Base-by-base conservation (phyloP, 164 flowering plant genomes). In the Pachysandra terminalis region DNA sequence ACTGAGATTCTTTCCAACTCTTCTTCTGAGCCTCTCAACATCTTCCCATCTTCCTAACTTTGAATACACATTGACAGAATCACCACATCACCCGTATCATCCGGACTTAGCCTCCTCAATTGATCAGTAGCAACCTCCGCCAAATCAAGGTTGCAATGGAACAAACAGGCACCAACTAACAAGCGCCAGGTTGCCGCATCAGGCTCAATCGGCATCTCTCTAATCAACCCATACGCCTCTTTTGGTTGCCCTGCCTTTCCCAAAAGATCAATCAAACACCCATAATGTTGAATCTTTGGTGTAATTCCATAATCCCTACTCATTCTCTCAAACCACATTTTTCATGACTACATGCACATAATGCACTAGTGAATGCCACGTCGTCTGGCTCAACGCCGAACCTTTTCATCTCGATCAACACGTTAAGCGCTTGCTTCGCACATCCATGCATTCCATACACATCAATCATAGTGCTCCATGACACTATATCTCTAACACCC, bases 381-480 rank as follows among this genome's bases (percentile, higher is more conserved):
- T 65, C 69, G 26, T 74, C 77, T 0, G 73, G 77, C 77, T 2
- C 24, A 14, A 73, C 21, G 1, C 72, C 68, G 16, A 32, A 27
- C 35, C 45, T 59, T 25, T 58, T 54, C 77, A 74, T 74, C 59
- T 59, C 61, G 15, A 19, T 15, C 9, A 74, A 64, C 63, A 59
- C 40, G n/a, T 59, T 19, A 3, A 74, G 17, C 1, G 71, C 76
- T 37, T 35, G 65, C 25, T 24, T 48, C 9, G 68, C 76, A 22
- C 61, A 32, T 28, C 76, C 76, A 26, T 74, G 76, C 54, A 65
- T 69, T 2, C 66, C 76, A 32, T 22, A 60, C 21, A 59, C 76
- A 51, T 65, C 71, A 23, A 73, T 73, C 68, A 73, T 68, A 19
- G 69, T 65, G 53, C 76, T 64, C 76, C 76, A 73, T 22, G 77